These are phyloP conservation scores for Wickerhamiella shivajii DNA, from an alignment of 805 yeast species.

Conservation along the genomic window DNA sequence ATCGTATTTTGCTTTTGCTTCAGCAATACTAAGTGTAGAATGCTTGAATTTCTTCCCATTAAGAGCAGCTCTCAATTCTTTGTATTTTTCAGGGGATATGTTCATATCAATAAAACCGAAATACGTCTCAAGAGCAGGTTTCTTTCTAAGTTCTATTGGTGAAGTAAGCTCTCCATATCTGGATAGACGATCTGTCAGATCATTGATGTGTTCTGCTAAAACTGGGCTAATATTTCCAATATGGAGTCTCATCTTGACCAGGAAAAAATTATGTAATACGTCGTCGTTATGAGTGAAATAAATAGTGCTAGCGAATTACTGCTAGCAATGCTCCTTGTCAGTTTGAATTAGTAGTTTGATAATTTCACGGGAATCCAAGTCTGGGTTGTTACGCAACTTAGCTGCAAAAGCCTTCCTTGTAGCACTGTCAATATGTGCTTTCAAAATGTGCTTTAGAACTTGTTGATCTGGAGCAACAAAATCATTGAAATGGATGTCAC, in stretches of 20 bases:
- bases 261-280: too few relatives aligned
- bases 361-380: too few relatives aligned
- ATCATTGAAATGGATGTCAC: too few relatives aligned
- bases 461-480: too few relatives aligned
- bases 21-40: slow-evolving; percentile 40
- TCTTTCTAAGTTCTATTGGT: slow-evolving; percentile 39
- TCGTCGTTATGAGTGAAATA: too few relatives aligned
- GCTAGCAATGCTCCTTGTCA: too few relatives aligned
- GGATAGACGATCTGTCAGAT: slow-evolving; percentile 40
- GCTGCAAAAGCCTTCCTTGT: too few relatives aligned
- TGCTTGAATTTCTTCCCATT: slow-evolving; percentile 71
- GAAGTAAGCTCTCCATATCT: slow-evolving; percentile 44
- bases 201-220: slow-evolving; percentile 32
- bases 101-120: slow-evolving; percentile 58
- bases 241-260: slow-evolving; percentile 32
- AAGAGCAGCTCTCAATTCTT: slow-evolving; percentile 39
- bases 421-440: too few relatives aligned
- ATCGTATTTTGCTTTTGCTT: slow-evolving; percentile 42
- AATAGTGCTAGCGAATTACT: too few relatives aligned
- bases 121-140: slow-evolving; percentile 36
- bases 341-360: too few relatives aligned
- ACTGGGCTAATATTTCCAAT: slow-evolving; percentile 52
- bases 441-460: too few relatives aligned
- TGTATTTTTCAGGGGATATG: slow-evolving; percentile 32
- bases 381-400: too few relatives aligned